Percentiles rank a stretch among this genome's conserved stretches.
Conservation (phyloP, 176 grass and related monocot genomes). For the Zea mays region DNA sequence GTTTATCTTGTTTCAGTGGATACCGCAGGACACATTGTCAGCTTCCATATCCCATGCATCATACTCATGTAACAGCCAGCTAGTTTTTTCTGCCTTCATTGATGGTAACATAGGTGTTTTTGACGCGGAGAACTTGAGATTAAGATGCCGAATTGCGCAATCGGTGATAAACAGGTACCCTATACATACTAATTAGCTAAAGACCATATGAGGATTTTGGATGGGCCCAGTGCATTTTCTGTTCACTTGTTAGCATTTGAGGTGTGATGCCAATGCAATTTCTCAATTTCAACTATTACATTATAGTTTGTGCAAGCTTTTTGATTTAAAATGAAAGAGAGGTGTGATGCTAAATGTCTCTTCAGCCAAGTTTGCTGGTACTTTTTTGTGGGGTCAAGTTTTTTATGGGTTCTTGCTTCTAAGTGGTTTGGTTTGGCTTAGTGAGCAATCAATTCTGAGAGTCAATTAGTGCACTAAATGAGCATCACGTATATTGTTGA, state of each 20-base stretch:
- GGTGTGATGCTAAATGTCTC: background rate
- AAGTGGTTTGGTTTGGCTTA: conserved; percentile 3
- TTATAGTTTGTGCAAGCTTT: conserved; percentile 8
- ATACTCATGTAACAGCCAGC: conserved; percentile 82
- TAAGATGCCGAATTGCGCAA: conserved; percentile 79
- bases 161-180: conserved; percentile 63
- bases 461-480: conserved; percentile 2
- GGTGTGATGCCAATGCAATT: conserved; percentile 16
- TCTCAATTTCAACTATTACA: conserved; percentile 6
- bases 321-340: background rate
- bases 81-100: conserved; percentile 81
- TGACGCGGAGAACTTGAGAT: conserved; percentile 83
- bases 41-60: conserved; percentile 77
- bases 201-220: conserved; percentile 3
- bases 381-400: background rate
- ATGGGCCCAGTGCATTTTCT: conserved; percentile 22
- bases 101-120: conserved; percentile 90
- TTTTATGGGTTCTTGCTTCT: background rate
- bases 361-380: background rate
- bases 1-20: conserved; percentile 74
- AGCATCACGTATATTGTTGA: background rate
- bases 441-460: conserved; percentile 16
- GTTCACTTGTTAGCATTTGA: conserved; percentile 17
- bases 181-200: background rate
- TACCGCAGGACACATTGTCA: conserved; percentile 72